A percentile compares a stretch with the other conserved stretches of the same genome.
These are phyloP conservation scores for Lactarius vividus DNA, from an alignment of 768 basidiomycete species.

Conservation along the genomic window DNA sequence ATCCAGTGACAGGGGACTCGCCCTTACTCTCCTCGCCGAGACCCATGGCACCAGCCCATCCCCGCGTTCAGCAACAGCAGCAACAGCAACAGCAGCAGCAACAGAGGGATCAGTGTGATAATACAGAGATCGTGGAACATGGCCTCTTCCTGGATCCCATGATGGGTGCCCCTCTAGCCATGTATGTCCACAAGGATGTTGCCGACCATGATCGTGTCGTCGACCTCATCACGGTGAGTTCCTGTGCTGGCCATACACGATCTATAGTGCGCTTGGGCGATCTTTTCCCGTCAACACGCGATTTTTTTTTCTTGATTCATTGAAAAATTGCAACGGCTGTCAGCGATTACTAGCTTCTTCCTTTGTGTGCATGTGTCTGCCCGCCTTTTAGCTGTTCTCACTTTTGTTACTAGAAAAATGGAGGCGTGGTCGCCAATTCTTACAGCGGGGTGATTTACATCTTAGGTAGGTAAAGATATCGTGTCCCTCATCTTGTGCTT, in stretches of 20 bases:
- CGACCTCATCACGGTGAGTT: conserved; percentile 63
- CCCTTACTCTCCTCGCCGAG: conserved; percentile 36
- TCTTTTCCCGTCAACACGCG: conserved; percentile 2
- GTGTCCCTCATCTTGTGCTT: not conserved
- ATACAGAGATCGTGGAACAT: conserved; percentile 33
- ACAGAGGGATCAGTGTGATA: conserved; percentile 38
- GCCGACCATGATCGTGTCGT: conserved; percentile 62
- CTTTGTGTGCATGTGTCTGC: not conserved
- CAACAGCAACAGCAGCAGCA: conserved; percentile 34
- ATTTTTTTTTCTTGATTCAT: not conserved
- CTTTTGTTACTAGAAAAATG: conserved; percentile 57
- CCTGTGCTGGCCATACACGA: conserved; percentile 17
- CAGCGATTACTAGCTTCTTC: not conserved
- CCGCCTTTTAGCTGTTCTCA: conserved; percentile 3
- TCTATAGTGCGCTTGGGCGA: not conserved
- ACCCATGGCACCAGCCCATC: conserved; percentile 84
- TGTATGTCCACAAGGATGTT: conserved; percentile 83
- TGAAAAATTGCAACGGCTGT: not conserved
- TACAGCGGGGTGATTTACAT: conserved; percentile 82
- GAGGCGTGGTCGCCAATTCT: conserved; percentile 67
- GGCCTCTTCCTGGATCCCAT: conserved; percentile 76
- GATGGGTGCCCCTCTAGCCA: conserved; percentile 68
- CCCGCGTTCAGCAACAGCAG: conserved; percentile 49
- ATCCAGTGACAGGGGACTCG: conserved; percentile 30
- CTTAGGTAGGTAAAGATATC: conserved; percentile 51